These are phyloP conservation scores for Mycena chlorophos DNA, from an alignment of 768 basidiomycete species.

Conservation along the genomic window DNA sequence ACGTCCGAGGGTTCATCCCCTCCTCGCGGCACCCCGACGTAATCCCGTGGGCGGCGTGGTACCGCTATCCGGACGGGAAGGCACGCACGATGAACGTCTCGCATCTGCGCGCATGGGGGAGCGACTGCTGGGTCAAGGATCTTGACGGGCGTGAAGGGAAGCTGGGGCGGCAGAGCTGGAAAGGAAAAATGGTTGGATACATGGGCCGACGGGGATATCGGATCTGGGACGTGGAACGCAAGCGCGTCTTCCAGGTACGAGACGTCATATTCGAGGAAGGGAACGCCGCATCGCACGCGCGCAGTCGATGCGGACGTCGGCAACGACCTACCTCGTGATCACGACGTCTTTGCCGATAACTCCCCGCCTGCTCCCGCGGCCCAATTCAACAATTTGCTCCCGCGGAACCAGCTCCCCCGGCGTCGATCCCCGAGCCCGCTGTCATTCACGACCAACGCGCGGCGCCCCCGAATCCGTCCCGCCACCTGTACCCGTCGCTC, in stretches of 20 bases:
- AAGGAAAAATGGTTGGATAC: slow-evolving; percentile 19
- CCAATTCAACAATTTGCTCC: not conserved
- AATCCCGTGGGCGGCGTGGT: slow-evolving; percentile 9
- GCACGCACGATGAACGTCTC: slow-evolving; percentile 11
- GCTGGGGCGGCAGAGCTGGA: slow-evolving; percentile 16
- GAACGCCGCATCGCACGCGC: not conserved
- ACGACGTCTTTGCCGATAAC: not conserved
- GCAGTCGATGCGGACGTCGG: not conserved
- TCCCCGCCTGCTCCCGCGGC: not conserved
- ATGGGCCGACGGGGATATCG: slow-evolving; percentile 18
- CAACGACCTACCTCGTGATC: not conserved
- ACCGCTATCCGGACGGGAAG: not conserved
- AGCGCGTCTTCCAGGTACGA: slow-evolving; percentile 7
- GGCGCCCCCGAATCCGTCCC: not conserved
- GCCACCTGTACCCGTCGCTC: not conserved
- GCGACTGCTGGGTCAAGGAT: slow-evolving; percentile 18
- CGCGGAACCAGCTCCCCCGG: not conserved
- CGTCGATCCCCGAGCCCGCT: no score
- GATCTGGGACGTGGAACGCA: slow-evolving; percentile 3
- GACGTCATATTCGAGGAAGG: slow-evolving; percentile 17
- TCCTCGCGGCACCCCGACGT: slow-evolving; percentile 20
- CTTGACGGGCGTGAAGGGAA: slow-evolving; percentile 13
- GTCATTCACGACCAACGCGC: no score
- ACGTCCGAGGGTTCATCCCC: slow-evolving; percentile 28
- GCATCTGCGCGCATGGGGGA: slow-evolving; percentile 18